phyloP scores from a whole-genome alignment of 768 basidiomycete species.

The Boletus fagicola region DNA sequence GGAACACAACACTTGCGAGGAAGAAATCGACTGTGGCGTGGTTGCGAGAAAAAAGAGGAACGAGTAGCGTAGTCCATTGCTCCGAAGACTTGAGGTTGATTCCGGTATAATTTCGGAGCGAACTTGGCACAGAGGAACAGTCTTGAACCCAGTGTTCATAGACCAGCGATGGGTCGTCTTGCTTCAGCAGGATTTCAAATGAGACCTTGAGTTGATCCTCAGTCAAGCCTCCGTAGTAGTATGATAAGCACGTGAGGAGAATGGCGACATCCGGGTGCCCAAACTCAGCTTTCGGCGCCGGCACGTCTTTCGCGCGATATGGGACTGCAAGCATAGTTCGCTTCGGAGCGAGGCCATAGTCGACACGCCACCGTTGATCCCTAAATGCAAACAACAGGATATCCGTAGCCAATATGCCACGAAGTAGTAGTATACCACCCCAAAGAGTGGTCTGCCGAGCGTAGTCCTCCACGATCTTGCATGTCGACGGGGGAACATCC shows the following conservation, averaged over 20 bases:
- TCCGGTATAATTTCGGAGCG: constrained; percentile 35
- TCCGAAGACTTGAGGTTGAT: constrained; percentile 43
- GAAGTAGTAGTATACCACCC: constrained; percentile 41
- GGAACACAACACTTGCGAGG: constrained; percentile 46
- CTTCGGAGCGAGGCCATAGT: constrained; percentile 45
- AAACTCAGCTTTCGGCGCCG: constrained; percentile 46
- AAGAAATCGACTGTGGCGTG: constrained; percentile 46
- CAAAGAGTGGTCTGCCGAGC: constrained; percentile 26
- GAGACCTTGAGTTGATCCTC: constrained; percentile 36
- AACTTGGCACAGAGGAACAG: constrained; percentile 25
- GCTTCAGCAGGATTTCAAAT: constrained; percentile 39
- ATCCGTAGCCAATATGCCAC: constrained; percentile 43
- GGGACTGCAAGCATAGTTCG: constrained; percentile 51
- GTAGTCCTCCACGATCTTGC: constrained; percentile 3
- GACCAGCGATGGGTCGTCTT: constrained; percentile 40
- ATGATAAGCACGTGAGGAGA: constrained; percentile 45
- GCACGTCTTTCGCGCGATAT: constrained; percentile 53
- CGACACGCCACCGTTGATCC: constrained; percentile 48
- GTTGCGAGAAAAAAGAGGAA: constrained; percentile 39
- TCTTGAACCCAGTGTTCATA: constrained; percentile 41
- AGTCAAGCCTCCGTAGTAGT: constrained; percentile 48
- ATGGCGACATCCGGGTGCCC: constrained; percentile 52
- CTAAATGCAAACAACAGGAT: constrained; percentile 40
- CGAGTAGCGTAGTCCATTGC: constrained; percentile 29
- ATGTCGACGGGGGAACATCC: background rate